Evolutionary conservation across 345 rosid species (phyloP), one percentile per base, ranked within the genome.

Genomic region (Gossypium raimondii): DNA sequence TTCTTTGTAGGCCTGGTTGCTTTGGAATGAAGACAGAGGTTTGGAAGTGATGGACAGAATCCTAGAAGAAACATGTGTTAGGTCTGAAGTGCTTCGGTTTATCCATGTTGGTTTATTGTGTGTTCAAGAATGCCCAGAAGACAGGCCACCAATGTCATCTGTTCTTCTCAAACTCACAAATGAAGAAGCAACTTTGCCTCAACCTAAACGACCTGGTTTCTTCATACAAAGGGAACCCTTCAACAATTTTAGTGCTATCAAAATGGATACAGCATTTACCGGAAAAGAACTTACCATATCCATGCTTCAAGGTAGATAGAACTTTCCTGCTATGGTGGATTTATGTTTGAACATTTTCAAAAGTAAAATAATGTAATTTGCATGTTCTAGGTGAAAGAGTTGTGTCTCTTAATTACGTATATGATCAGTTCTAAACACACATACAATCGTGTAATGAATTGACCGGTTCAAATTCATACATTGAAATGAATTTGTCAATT

Each of bases 151-250:
- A 2, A 72, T 57, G 66, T 72, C 75, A 12, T 57, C 63, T 11
- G 75, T 72, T n/a, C 13, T 72, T 41, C 20, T 58, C 53, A 43
- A 57, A 29, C 75, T 72, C 18, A 72, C 65, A 8, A 72, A 72
- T 43, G 75, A 58, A 41, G 52, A 38, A 18, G 51, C 63, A n/a
- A 11, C 52, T 34, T 57, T 72, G 55, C 66, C 75, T 38, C 52
- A 43, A 11, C 75, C 75, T 6, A 72, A 72, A 27, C 64, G 18
- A 41, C 75, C 75, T 10, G 65, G 64, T 53, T 72, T 72, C 18
- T 38, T 27, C 29, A 69, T 55, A 29, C 61, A 52, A 52, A 56
- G 65, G 47, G 45, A 68, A 25, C 18, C 16, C 41, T 14, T 9
- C 43, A 25, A 11, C 10, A 48, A 4, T 47, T 25, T 29, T 48